Evolutionary conservation across 306 rosid genomes (phyloP).

Genomic region (Lablab purpureus): DNA sequence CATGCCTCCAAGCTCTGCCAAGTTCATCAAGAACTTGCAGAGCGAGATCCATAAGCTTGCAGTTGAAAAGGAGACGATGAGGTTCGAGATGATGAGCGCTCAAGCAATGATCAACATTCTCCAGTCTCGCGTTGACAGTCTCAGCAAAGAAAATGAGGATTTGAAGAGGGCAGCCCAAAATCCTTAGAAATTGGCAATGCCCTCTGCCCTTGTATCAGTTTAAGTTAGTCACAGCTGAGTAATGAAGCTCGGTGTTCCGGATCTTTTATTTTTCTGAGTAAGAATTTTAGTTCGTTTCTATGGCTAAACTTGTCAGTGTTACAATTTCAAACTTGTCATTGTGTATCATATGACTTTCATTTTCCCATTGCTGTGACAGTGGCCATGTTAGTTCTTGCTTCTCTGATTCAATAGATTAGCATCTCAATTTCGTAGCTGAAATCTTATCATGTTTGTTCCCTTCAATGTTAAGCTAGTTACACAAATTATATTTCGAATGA

Average conservation of each 20-base stretch:
- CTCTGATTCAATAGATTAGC: conserved; percentile 16
- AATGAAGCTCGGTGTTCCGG: conserved; percentile 42
- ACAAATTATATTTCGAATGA: neutral
- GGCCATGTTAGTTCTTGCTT: conserved; percentile 23
- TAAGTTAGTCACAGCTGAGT: conserved; percentile 18
- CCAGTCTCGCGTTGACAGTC: conserved; percentile 68
- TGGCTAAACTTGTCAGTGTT: conserved; percentile 42
- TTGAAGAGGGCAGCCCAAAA: conserved; percentile 57
- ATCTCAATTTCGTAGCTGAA: neutral
- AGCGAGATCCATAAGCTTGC: conserved; percentile 69
- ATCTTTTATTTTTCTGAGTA: conserved; percentile 37
- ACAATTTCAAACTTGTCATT: conserved; percentile 41
- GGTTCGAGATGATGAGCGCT: conserved; percentile 89
- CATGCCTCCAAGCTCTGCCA: conserved; percentile 71
- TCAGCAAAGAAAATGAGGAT: conserved; percentile 74
- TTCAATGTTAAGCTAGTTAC: neutral
- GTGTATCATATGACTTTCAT: conserved; percentile 41
- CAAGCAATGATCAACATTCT: conserved; percentile 88
- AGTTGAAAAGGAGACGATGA: conserved; percentile 79
- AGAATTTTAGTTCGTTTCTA: conserved; percentile 47
- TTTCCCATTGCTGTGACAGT: conserved; percentile 43
- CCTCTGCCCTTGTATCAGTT: conserved; percentile 39
- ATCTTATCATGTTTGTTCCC: neutral
- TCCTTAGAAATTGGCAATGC: conserved; percentile 34
- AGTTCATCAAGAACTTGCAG: conserved; percentile 76